A percentile compares a stretch with the other conserved stretches of the same genome.
phyloP scores from a whole-genome alignment of 345 rosid genomes.

The Salix arbutifolia region DNA sequence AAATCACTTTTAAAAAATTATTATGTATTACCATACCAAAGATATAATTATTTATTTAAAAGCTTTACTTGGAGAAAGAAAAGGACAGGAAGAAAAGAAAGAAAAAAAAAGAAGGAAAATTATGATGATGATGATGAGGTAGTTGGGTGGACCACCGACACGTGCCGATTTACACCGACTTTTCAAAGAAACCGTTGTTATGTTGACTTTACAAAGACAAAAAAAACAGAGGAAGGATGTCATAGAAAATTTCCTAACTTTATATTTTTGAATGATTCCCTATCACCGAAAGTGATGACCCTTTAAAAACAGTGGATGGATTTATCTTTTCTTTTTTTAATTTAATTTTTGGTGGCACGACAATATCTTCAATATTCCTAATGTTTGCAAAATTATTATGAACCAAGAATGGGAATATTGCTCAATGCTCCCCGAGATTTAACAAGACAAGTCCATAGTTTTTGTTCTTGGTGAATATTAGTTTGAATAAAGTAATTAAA shows the following conservation, averaged over 20 bases:
- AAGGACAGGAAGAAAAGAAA: neutral
- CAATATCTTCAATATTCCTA: neutral
- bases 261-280: neutral
- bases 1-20: too few species aligned
- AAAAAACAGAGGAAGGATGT: neutral
- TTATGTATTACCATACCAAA: too few species aligned
- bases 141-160: conserved; percentile 14
- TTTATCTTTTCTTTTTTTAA: neutral
- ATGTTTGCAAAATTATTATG: too few species aligned
- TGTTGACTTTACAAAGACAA: conserved; percentile 2
- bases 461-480: too few species aligned
- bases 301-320: neutral
- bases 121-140: neutral
- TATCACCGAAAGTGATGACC: conserved; percentile 30
- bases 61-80: too few species aligned
- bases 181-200: neutral
- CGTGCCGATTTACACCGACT: conserved; percentile 23
- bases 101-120: neutral
- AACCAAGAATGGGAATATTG: too few species aligned
- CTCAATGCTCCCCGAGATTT: too few species aligned
- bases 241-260: conserved; percentile 33
- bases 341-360: neutral
- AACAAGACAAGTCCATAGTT: too few species aligned
- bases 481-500: too few species aligned
- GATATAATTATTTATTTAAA: too few species aligned